Evolutionary conservation across 169 alveolate species (phyloP), one percentile per base, ranked within the genome.

Genomic region (Plasmodium knowlesi): DNA sequence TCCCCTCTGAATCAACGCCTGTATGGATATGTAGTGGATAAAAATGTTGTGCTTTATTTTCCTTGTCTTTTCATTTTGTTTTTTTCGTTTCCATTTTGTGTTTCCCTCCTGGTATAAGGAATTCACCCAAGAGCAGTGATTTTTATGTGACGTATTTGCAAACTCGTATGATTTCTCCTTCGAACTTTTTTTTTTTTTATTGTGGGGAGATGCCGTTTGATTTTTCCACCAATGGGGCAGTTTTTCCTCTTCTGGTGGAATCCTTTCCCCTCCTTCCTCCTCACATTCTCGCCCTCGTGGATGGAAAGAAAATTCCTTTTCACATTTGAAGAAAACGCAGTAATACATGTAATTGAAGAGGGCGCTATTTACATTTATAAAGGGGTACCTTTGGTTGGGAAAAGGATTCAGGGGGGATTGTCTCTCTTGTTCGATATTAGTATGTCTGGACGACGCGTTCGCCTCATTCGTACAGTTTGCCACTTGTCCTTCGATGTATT

Each of bases 331-430:
- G 30, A 91, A 81, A 34, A 91, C 92, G 32, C 34, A 53, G 79
- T 91, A 91, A 71, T 91, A 80, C 84, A 91, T 91, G 57, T 91
- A 91, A 30, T 82, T 91, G 54, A 91, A 91, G 28, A 91, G 39
- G 84, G 57, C 70, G 25, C 86, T 81, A 50, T 91, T 91, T 81
- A 91, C 71, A 91, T 91, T 72, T 91, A 91, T 19, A 82, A 91
- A 91, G n/a, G 91, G 95, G 74, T 91, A 91, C 39, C 72, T 80
- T 70, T 54, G 41, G 83, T 82, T 37, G 34, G 39, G 12, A 34
- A 34, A 53, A 34, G n/a, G 57, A 34, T 34, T 32, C 67, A 5
- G 67, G 43, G 57, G 57, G 5, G 19, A 12, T 14, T 46, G 57
- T 50, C 19, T 25, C 28, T 28, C 61, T 16, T 76, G 25, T 70